A percentile compares a stretch with the other conserved stretches of the same genome.
Evolutionary conservation across 257 asterid genomes (phyloP).

Genomic region (Fraxinus cuspidata): DNA sequence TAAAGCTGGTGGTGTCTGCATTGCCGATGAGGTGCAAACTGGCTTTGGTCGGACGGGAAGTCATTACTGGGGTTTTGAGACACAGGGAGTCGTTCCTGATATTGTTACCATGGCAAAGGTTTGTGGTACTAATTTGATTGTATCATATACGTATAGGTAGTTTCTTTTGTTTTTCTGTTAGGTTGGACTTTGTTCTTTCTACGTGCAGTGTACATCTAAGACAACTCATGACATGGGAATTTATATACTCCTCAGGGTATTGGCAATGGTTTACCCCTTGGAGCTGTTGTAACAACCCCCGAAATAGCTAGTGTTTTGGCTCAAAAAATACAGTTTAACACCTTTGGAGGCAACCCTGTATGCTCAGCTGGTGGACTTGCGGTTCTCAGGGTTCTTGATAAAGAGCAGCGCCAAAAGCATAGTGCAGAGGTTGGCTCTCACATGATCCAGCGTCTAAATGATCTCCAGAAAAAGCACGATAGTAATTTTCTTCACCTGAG

Average conservation of each 20-base stretch:
- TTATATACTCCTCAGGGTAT: slow-evolving; percentile 66
- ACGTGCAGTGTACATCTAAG: slow-evolving; percentile 9
- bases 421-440: slow-evolving; percentile 86
- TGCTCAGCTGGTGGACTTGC: slow-evolving; percentile 98
- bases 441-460: slow-evolving; percentile 65
- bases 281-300: slow-evolving; percentile 98
- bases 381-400: slow-evolving; percentile 81
- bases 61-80: slow-evolving; percentile 97
- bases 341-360: slow-evolving; percentile 97
- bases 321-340: slow-evolving; percentile 87
- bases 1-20: slow-evolving; percentile 95
- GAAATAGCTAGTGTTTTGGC: slow-evolving; percentile 90
- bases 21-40: slow-evolving; percentile 97
- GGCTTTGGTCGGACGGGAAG: slow-evolving; percentile 98
- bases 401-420: slow-evolving; percentile 81
- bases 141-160: background rate
- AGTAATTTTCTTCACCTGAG: slow-evolving; percentile 45
- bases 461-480: slow-evolving; percentile 76
- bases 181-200: background rate
- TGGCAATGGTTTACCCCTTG: slow-evolving; percentile 95
- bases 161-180: background rate
- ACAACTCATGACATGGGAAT: slow-evolving; percentile 13
- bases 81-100: slow-evolving; percentile 90
- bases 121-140: background rate
- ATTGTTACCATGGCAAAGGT: slow-evolving; percentile 99